These are phyloP conservation scores for Lanmaoa rubissima DNA, from an alignment of 768 basidiomycete species.

Conservation along the genomic window DNA sequence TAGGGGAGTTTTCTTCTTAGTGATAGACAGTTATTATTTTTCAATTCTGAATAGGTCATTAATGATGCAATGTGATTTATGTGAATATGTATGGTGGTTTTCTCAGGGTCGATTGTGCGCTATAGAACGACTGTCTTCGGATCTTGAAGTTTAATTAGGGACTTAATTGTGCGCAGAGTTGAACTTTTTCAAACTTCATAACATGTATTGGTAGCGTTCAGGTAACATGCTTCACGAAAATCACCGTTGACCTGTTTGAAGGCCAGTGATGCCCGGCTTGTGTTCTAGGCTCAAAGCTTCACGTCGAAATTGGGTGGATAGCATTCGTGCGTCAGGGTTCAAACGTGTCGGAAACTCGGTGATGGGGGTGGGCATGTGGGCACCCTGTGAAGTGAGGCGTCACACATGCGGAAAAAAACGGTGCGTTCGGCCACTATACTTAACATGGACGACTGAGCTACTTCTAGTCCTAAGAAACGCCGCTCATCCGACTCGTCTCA, in stretches of 20 bases:
- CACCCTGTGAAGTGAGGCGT: not conserved
- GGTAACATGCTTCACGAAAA: no score
- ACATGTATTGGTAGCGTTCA: no score
- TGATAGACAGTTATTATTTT: no score
- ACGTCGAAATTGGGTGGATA: not conserved
- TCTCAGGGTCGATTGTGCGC: no score
- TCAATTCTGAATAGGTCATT: no score
- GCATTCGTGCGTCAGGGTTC: not conserved
- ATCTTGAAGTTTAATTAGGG: no score
- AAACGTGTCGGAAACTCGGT: not conserved
- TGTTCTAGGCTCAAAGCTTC: not conserved
- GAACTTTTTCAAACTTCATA: no score
- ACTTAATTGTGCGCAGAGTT: no score
- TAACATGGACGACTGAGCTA: not conserved
- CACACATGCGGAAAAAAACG: not conserved
- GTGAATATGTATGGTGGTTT: no score
- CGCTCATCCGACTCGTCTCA: not conserved
- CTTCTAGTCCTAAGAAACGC: not conserved
- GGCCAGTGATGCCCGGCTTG: not conserved
- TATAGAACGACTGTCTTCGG: no score
- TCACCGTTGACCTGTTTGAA: no score
- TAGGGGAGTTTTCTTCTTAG: not conserved
- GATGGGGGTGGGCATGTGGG: conserved; percentile 17
- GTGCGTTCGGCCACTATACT: not conserved
- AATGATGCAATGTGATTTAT: no score